phyloP scores from a whole-genome alignment of 2,329 filamentous ascomycete species.

The Colletotrichum viniferum region DNA sequence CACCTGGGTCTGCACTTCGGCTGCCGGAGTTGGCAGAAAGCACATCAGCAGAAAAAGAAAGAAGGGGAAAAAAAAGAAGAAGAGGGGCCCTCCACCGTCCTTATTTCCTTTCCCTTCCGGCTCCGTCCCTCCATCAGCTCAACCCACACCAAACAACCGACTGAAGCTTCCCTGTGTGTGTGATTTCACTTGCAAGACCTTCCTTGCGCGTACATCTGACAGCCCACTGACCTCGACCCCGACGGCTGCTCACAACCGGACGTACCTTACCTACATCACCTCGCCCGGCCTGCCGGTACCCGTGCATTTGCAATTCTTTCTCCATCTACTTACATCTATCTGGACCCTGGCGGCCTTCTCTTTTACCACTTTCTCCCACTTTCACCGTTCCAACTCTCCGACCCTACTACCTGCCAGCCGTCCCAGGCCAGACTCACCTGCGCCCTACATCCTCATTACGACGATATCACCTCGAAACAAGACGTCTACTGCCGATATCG shows the following conservation, averaged over 20 bases:
- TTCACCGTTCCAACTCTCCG: neutral
- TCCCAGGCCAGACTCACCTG: neutral
- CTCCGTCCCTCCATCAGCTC: slow-evolving; percentile 13
- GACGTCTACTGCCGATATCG: neutral
- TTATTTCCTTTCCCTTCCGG: neutral
- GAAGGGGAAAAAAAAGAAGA: neutral
- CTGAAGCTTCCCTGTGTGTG: neutral
- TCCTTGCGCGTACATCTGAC: neutral
- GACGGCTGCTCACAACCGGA: neutral
- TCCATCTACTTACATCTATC: neutral
- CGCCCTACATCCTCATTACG: neutral
- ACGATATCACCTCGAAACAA: neutral
- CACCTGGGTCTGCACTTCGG: neutral
- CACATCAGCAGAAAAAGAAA: neutral
- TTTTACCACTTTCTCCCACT: neutral
- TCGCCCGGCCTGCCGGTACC: neutral
- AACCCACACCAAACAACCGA: neutral
- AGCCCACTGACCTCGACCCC: neutral
- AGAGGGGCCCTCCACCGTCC: neutral
- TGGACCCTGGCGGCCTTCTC: slow-evolving; percentile 17
- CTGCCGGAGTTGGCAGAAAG: neutral
- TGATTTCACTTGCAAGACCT: neutral
- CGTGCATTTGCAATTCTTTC: neutral
- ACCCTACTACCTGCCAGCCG: neutral
- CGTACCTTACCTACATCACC: neutral